phyloP scores from a whole-genome alignment of 495 filamentous ascomycete species.

The Echria macrotheca region DNA sequence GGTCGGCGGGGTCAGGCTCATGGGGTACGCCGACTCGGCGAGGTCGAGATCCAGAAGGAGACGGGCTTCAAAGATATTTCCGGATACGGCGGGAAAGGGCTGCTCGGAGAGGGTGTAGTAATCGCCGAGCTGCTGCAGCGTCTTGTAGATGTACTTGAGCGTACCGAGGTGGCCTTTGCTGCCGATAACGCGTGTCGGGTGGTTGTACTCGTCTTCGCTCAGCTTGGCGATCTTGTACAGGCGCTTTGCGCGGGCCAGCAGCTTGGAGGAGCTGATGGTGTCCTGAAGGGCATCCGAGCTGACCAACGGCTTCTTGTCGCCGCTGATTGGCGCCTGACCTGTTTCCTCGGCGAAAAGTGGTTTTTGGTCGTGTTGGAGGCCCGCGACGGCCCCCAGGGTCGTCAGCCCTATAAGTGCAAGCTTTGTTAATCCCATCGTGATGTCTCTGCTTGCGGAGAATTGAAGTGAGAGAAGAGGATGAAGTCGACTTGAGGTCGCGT shows the following conservation, averaged over 20 bases:
- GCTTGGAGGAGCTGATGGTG: conserved; percentile 46
- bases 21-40: conserved; percentile 46
- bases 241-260: conserved; percentile 48
- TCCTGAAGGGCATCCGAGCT: conserved; percentile 49
- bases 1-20: conserved; percentile 58
- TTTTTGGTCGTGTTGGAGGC: background rate
- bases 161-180: conserved; percentile 54
- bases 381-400: conserved; percentile 6
- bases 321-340: background rate
- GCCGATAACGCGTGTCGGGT: conserved; percentile 61
- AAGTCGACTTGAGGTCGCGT: no score
- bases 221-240: conserved; percentile 53
- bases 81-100: conserved; percentile 53
- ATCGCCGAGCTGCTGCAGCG: conserved; percentile 42
- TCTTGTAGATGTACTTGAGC: conserved; percentile 53
- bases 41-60: conserved; percentile 50
- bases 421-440: conserved; percentile 10
- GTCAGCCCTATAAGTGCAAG: conserved; percentile 7
- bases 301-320: conserved; percentile 33
- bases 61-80: conserved; percentile 52
- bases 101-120: conserved; percentile 57
- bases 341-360: background rate
- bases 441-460: no score
- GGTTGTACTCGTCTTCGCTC: conserved; percentile 49
- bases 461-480: no score